A percentile compares a stretch with the other conserved stretches of the same genome.
phyloP scores from a whole-genome alignment of 306 rosid genomes.

The Acacia confusa region DNA sequence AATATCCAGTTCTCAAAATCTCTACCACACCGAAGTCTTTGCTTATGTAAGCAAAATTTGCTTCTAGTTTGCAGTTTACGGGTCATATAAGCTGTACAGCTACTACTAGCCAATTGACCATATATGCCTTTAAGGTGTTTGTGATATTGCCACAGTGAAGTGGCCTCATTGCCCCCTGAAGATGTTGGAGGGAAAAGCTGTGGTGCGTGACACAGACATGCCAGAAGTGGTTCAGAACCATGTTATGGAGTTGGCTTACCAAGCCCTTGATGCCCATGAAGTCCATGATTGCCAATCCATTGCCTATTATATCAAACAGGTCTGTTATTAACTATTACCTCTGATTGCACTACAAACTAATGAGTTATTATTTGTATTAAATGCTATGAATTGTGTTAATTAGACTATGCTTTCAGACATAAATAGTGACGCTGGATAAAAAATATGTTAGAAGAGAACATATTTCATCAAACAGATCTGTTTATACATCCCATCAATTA shows the following conservation, averaged over 20 bases:
- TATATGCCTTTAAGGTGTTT: slow-evolving; percentile 2
- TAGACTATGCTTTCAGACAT: not conserved
- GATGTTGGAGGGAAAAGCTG: slow-evolving; percentile 79
- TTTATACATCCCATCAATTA: slow-evolving; percentile 3
- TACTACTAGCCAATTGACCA: not conserved
- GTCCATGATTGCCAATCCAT: slow-evolving; percentile 62
- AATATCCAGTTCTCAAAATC: slow-evolving; percentile 33
- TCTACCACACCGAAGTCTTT: slow-evolving; percentile 40
- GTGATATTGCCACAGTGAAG: not conserved
- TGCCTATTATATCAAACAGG: slow-evolving; percentile 69
- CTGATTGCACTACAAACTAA: too few species aligned
- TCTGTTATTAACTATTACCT: not conserved
- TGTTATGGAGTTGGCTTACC: slow-evolving; percentile 66
- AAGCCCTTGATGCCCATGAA: slow-evolving; percentile 65
- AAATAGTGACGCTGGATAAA: not conserved
- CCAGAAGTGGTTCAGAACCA: slow-evolving; percentile 47
- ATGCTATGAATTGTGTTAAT: not conserved
- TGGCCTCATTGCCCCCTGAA: slow-evolving; percentile 10
- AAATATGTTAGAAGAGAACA: too few species aligned
- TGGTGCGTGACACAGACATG: slow-evolving; percentile 68
- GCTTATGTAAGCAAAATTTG: not conserved
- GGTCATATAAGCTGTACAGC: slow-evolving; percentile 1
- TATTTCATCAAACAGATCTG: slow-evolving; percentile 60
- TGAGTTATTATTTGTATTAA: not conserved
- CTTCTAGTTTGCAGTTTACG: not conserved